These are phyloP conservation scores for Ceratocystis papillata DNA, from an alignment of 2,329 filamentous ascomycete species.

Conservation along the genomic window DNA sequence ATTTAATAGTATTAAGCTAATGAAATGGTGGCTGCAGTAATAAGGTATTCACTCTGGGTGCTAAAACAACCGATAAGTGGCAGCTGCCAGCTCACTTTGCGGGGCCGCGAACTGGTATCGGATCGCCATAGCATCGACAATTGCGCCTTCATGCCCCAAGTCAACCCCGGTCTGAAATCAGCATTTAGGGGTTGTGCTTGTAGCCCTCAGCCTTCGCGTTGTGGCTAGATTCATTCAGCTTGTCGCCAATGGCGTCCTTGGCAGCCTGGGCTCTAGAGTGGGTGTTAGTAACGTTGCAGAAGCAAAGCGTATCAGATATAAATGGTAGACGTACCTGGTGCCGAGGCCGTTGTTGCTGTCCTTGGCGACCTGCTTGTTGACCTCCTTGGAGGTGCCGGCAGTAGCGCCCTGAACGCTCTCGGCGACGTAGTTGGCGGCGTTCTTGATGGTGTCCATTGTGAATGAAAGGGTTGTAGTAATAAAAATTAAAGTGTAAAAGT, in stretches of 20 bases:
- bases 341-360: conserved; percentile 42
- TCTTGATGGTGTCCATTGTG: conserved; percentile 46
- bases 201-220: conserved; percentile 36
- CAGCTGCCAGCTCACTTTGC: background rate
- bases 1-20: background rate
- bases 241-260: conserved; percentile 42
- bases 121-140: background rate
- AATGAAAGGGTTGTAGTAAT: conserved; percentile 27
- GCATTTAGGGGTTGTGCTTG: conserved; percentile 30
- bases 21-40: background rate
- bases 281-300: conserved; percentile 25
- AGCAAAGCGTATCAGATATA: background rate
- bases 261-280: conserved; percentile 35
- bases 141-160: background rate
- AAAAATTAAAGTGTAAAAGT: conserved; percentile 25
- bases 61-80: background rate
- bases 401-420: conserved; percentile 51
- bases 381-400: conserved; percentile 53
- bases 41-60: background rate
- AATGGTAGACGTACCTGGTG: conserved; percentile 40
- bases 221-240: conserved; percentile 36
- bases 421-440: conserved; percentile 58
- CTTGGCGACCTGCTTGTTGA: conserved; percentile 61
- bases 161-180: too few species aligned
- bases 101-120: background rate